Evolutionary conservation across 2,329 filamentous ascomycete species (phyloP).

Genomic region (Trichoderma polysporum): DNA sequence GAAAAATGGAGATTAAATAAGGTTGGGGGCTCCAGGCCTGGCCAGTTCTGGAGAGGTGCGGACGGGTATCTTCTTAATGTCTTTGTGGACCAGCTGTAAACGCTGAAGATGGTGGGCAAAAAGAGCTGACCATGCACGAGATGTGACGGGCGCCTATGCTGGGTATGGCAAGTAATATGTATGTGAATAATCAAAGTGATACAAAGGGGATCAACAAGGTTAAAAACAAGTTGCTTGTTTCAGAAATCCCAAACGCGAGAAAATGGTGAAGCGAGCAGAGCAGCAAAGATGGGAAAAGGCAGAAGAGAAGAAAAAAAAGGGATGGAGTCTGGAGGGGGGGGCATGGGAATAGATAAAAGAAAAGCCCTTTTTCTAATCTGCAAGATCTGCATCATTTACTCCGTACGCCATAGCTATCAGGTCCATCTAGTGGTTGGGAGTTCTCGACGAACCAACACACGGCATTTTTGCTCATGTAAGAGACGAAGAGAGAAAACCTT

Average conservation of each 20-base stretch:
- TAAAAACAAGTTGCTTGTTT: conserved; percentile 10
- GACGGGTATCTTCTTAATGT: background rate
- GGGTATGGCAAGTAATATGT: background rate
- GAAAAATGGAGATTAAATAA: background rate
- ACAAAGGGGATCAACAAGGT: conserved; percentile 13
- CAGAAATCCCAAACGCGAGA: conserved; percentile 14
- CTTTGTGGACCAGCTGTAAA: background rate
- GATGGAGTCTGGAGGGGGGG: background rate
- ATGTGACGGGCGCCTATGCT: conserved; percentile 8
- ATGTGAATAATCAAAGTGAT: conserved; percentile 1
- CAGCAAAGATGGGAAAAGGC: background rate
- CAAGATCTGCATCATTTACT: conserved; percentile 15
- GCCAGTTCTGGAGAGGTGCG: background rate
- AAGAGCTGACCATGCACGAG: background rate
- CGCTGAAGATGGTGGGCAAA: background rate
- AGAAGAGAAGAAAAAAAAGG: conserved; percentile 5
- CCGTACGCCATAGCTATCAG: conserved; percentile 1
- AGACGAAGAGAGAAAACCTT: conserved; percentile 14
- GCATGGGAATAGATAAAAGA: conserved; percentile 20
- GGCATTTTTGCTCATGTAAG: conserved; percentile 15
- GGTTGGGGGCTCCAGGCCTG: conserved; percentile 10
- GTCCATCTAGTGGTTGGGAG: background rate
- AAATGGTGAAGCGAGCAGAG: background rate
- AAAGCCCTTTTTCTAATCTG: background rate
- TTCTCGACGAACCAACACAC: conserved; percentile 1